Conservation (phyloP, 768 basidiomycete genomes). For the Solioccasus polychromus region DNA sequence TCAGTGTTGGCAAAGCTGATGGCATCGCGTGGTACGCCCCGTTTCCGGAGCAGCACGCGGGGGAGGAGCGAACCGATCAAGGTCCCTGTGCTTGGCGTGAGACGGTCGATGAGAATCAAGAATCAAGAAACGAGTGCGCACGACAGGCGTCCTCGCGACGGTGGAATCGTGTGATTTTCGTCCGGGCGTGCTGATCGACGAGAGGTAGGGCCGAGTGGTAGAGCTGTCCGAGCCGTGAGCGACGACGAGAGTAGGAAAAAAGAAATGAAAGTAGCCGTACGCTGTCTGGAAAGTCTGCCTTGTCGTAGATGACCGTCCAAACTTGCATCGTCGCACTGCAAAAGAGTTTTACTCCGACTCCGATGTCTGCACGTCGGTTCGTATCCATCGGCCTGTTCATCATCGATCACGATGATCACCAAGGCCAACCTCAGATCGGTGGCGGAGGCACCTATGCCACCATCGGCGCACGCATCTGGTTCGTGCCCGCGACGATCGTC, state of each 20-base stretch:
- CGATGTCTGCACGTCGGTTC: constrained; percentile 36
- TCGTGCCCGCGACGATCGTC: neutral
- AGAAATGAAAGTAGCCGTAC: constrained; percentile 31
- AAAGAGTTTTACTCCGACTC: constrained; percentile 20
- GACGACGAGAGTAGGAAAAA: neutral
- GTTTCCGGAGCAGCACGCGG: constrained; percentile 57
- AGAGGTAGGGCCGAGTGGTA: constrained; percentile 57
- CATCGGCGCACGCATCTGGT: constrained; percentile 84
- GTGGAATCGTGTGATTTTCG: constrained; percentile 63
- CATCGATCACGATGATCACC: constrained; percentile 52
- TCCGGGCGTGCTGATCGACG: constrained; percentile 54
- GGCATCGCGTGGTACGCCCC: constrained; percentile 44
- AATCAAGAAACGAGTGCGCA: constrained; percentile 32
- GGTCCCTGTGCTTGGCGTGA: constrained; percentile 48
- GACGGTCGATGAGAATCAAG: neutral
- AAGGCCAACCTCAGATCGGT: constrained; percentile 76
- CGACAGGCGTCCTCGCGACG: constrained; percentile 74
- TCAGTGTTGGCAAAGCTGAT: constrained; percentile 57
- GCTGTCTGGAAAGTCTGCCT: constrained; percentile 32
- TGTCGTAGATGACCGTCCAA: constrained; percentile 39
- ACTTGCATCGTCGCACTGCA: constrained; percentile 37
- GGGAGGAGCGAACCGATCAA: constrained; percentile 76
- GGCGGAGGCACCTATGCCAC: constrained; percentile 84
- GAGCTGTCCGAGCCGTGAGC: constrained; percentile 39
- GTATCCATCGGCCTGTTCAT: constrained; percentile 89